Base-by-base conservation (phyloP, 2,329 filamentous ascomycete genomes). In the Colletotrichum sp. region DNA sequence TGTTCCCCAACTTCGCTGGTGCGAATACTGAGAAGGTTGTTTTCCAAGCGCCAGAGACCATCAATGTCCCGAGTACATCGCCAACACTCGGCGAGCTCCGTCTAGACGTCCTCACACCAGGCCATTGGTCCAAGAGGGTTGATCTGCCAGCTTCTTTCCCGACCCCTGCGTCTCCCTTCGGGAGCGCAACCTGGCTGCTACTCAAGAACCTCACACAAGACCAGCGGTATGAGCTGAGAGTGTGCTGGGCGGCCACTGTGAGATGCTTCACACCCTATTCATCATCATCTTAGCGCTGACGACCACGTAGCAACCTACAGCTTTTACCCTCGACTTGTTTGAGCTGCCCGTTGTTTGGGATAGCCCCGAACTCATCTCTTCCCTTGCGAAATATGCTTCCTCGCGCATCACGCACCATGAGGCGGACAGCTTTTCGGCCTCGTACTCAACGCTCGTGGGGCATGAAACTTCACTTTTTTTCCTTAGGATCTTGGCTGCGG, bases 241-340 rank as follows among this genome's bases (percentile, higher is more conserved):
- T 98, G 73, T 98, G 96, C 85, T 99, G 96, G 96, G 89, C 95
- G 74, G 97, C 97, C 54, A 97, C 93, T 74, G 96, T 98, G 89
- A 84, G 94, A 88, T 36, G 57, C 13, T 70, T 47, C 55, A 33
- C 15, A 31, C 31, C 16, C 27, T 58, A 59, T 12, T 12, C 18
- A 47, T 38, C 51, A 43, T 74, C 15, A 55, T 36, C 59, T 38
- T n/a, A 63, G 27, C 33, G 70, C 75, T 64, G 75, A 69, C 72
- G 38, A 72, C 69, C 51, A 38, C 15, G 72, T 66, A 98, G 96
- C 93, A 98, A 92, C 96, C 96, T 58, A 98, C 96, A 1, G 85
- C 89, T 29, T 98, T 98, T 84, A 87, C 86, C 75, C 86, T 98
- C 27, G 87, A 92, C 73, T 91, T 92, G 1, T 91, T 92, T 81